Percentiles rank a stretch among this genome's conserved stretches.
Evolutionary conservation across 306 rosid species (phyloP).

Genomic region (Sindora glabra): DNA sequence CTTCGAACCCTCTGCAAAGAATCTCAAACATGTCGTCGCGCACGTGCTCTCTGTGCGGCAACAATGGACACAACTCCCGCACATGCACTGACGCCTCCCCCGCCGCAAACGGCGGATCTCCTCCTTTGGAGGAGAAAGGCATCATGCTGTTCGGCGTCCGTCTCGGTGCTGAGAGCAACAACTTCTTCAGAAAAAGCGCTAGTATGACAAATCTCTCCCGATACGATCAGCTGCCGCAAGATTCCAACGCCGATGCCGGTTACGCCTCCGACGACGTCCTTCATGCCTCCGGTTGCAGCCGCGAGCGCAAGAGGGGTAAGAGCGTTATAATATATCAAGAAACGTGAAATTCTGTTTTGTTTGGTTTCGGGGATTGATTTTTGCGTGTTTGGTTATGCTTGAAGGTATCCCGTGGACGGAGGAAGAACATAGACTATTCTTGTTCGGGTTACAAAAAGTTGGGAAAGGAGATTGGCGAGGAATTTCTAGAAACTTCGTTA

Average conservation of each 20-base stretch:
- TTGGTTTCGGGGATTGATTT: neutral
- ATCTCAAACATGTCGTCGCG: slow-evolving; percentile 62
- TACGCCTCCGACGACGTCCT: slow-evolving; percentile 89
- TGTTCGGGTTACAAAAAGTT: slow-evolving; percentile 66
- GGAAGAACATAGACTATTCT: slow-evolving; percentile 71
- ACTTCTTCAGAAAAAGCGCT: slow-evolving; percentile 62
- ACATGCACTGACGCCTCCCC: slow-evolving; percentile 59
- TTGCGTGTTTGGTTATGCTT: neutral
- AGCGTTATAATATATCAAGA: too few relatives aligned
- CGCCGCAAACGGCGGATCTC: slow-evolving; percentile 7
- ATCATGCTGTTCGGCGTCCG: slow-evolving; percentile 86
- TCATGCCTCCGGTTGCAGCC: slow-evolving; percentile 63
- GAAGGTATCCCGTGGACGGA: slow-evolving; percentile 92
- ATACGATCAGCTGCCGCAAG: slow-evolving; percentile 30
- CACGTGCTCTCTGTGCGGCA: slow-evolving; percentile 80
- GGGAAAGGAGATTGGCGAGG: slow-evolving; percentile 99
- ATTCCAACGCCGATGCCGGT: slow-evolving; percentile 59
- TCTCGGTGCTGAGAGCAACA: slow-evolving; percentile 44
- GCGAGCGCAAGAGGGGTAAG: slow-evolving; percentile 84
- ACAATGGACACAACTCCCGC: slow-evolving; percentile 81
- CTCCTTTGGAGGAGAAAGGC: slow-evolving; percentile 20
- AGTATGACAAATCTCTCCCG: slow-evolving; percentile 84
- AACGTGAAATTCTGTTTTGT: too few relatives aligned
- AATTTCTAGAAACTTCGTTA: slow-evolving; percentile 83
- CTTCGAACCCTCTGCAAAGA: too few relatives aligned